phyloP scores from a whole-genome alignment of 106 monocot species.

The Xerophyta viscosa region DNA sequence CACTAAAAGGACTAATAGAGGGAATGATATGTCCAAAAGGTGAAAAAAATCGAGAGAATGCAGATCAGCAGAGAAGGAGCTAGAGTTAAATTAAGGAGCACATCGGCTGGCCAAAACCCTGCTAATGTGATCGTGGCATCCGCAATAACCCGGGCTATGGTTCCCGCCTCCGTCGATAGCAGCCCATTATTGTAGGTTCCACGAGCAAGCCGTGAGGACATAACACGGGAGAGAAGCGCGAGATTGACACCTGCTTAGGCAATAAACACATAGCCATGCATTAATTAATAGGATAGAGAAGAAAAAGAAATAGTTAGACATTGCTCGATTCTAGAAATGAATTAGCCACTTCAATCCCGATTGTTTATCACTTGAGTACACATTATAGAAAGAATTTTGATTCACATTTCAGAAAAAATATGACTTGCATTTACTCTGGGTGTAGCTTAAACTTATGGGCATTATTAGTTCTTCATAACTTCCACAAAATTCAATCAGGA shows the following conservation, averaged over 20 bases:
- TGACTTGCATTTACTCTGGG: too few relatives aligned
- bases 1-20: constrained; percentile 33
- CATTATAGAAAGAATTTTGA: too few relatives aligned
- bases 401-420: too few relatives aligned
- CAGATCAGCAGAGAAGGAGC: constrained; percentile 77
- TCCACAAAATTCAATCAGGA: too few relatives aligned
- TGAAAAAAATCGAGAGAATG: constrained; percentile 41
- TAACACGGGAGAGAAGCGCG: constrained; percentile 77
- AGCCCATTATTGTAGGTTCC: constrained; percentile 92
- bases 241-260: constrained; percentile 70
- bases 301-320: too few relatives aligned
- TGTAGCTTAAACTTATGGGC: too few relatives aligned
- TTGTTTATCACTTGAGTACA: too few relatives aligned
- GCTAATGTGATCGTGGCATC: constrained; percentile 84
- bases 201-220: constrained; percentile 92
- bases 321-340: too few relatives aligned
- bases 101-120: constrained; percentile 55
- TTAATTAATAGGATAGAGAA: too few relatives aligned
- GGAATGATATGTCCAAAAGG: constrained; percentile 70
- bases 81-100: constrained; percentile 70
- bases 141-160: constrained; percentile 77
- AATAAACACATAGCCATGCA: background rate
- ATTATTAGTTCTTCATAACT: too few relatives aligned
- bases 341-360: too few relatives aligned
- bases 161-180: constrained; percentile 78